A percentile compares a stretch with the other conserved stretches of the same genome.
These are phyloP conservation scores for Chlamydomonas asymmetrica DNA, from an alignment of 139 green algal genomes.

Conservation along the genomic window DNA sequence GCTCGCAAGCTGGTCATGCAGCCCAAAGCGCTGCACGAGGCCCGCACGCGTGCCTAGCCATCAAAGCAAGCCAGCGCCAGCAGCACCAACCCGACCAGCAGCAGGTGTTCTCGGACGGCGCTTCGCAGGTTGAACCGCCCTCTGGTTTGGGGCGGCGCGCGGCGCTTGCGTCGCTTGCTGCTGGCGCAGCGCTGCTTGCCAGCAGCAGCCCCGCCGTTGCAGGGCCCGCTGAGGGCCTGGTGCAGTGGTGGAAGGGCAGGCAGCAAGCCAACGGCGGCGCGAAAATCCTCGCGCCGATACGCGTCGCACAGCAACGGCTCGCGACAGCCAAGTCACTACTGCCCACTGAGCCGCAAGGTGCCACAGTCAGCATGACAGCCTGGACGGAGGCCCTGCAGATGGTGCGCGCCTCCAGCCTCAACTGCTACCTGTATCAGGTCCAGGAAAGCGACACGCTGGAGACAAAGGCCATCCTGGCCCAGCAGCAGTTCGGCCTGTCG, in stretches of 20 bases:
- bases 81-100: background rate
- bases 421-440: conserved; percentile 41
- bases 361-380: background rate
- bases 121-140: background rate
- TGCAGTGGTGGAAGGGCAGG: conserved; percentile 27
- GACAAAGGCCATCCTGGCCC: conserved; percentile 24
- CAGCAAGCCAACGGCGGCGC: conserved; percentile 9
- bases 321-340: conserved; percentile 6
- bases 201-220: background rate
- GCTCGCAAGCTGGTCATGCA: background rate
- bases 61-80: background rate
- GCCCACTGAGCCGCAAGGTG: background rate
- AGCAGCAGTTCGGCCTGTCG: conserved; percentile 1
- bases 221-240: background rate
- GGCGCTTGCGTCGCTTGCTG: background rate
- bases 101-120: background rate
- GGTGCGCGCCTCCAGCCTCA: conserved; percentile 27
- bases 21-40: no score
- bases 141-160: background rate
- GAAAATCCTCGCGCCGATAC: background rate
- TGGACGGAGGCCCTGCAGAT: conserved; percentile 21
- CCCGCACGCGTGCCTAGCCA: background rate
- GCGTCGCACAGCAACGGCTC: conserved; percentile 28
- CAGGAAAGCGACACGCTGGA: conserved; percentile 21
- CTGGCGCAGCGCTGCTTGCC: background rate